A percentile compares a stretch with the other conserved stretches of the same genome.
phyloP scores from a whole-genome alignment of 169 alveolate species.

The Plasmodium malariae region DNA sequence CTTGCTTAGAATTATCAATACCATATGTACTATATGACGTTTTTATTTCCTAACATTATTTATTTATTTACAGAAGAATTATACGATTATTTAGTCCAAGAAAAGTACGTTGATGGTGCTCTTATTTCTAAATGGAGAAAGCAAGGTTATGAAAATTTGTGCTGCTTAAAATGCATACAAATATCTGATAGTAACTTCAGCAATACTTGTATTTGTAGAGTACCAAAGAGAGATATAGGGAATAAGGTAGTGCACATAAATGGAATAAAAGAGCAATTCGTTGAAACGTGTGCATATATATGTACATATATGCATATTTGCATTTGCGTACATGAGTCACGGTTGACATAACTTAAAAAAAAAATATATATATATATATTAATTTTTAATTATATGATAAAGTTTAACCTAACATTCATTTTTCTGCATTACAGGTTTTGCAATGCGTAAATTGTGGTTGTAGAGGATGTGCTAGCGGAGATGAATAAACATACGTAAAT shows the following conservation, averaged over 20 bases:
- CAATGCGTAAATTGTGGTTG: slow-evolving; percentile 99
- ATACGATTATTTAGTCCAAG: slow-evolving; percentile 96
- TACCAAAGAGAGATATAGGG: slow-evolving; percentile 96
- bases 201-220: slow-evolving; percentile 98
- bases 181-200: slow-evolving; percentile 94
- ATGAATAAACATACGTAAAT: slow-evolving; percentile 32
- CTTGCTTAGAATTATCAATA: too few species aligned
- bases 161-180: slow-evolving; percentile 97
- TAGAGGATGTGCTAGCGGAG: slow-evolving; percentile 97
- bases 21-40: too few species aligned
- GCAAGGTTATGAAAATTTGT: slow-evolving; percentile 97
- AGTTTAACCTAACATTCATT: neutral
- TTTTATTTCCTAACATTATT: too few species aligned
- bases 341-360: neutral
- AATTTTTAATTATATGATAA: too few species aligned
- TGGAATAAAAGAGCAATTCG: too few species aligned
- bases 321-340: neutral
- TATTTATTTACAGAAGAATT: slow-evolving; percentile 85
- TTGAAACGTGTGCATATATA: neutral
- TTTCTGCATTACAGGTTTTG: slow-evolving; percentile 78
- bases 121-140: slow-evolving; percentile 99
- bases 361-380: neutral
- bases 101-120: slow-evolving; percentile 97
- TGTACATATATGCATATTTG: slow-evolving; percentile 14
- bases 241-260: slow-evolving; percentile 78